These are phyloP conservation scores for Smittium culicis DNA, from an alignment of 371 early-diverging fungal species.

Conservation along the genomic window DNA sequence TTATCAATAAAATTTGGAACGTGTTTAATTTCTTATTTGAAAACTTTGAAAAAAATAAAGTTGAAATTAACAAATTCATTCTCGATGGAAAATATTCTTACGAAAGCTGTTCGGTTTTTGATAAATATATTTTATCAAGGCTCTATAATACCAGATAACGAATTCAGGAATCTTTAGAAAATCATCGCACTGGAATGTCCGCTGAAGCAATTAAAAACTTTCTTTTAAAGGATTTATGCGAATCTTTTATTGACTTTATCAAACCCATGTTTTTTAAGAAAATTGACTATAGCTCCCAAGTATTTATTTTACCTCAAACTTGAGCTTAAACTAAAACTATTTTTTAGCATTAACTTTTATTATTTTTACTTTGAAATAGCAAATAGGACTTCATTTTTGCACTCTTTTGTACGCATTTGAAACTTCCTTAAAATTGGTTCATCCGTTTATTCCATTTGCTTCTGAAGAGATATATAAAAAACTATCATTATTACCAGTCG, in stretches of 20 bases:
- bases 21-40: slow-evolving; percentile 61
- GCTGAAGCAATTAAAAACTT: slow-evolving; percentile 76
- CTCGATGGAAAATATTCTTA: neutral
- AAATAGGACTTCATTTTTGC: slow-evolving; percentile 10
- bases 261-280: slow-evolving; percentile 43
- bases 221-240: slow-evolving; percentile 87
- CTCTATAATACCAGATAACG: slow-evolving; percentile 54
- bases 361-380: slow-evolving; percentile 16
- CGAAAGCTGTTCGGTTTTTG: slow-evolving; percentile 44
- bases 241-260: slow-evolving; percentile 82
- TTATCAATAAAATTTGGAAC: slow-evolving; percentile 99
- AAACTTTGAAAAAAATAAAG: slow-evolving; percentile 33
- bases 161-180: slow-evolving; percentile 49
- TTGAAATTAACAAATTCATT: neutral
- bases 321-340: slow-evolving; percentile 16
- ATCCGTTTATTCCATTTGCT: slow-evolving; percentile 98
- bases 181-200: slow-evolving; percentile 66
- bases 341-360: slow-evolving; percentile 11
- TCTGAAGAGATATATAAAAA: slow-evolving; percentile 77
- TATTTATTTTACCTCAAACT: slow-evolving; percentile 19
- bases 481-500: slow-evolving; percentile 10
- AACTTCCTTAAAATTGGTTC: slow-evolving; percentile 44
- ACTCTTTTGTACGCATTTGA: slow-evolving; percentile 26
- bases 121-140: slow-evolving; percentile 72
- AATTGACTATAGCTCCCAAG: slow-evolving; percentile 28